Conservation (phyloP, 2,329 filamentous ascomycete species). For the Colletotrichum euphorbiae region DNA sequence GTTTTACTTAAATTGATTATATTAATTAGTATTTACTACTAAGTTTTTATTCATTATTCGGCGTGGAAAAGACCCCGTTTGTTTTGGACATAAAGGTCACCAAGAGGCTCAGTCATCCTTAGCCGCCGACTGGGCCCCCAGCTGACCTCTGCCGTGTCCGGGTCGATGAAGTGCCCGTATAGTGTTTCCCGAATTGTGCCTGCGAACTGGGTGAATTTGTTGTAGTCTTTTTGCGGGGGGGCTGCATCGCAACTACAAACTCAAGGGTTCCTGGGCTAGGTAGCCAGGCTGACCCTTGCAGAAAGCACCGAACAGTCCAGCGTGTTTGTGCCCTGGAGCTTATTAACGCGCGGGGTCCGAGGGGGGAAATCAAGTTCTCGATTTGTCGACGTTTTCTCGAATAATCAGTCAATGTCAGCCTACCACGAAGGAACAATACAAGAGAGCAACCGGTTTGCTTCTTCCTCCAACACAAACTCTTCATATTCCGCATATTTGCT, state of each 20-base stretch:
- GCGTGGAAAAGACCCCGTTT: too few species aligned
- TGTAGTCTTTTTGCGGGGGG: too few species aligned
- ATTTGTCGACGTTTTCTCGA: background rate
- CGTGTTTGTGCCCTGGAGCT: conserved; percentile 8
- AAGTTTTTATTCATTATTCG: too few species aligned
- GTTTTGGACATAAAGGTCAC: too few species aligned
- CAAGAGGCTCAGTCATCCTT: too few species aligned
- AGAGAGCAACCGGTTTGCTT: background rate
- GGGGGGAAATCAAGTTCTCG: background rate
- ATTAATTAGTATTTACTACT: too few species aligned
- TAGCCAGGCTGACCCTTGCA: conserved; percentile 22
- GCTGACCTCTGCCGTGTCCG: conserved; percentile 4
- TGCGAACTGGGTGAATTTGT: too few species aligned
- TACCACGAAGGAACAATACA: background rate
- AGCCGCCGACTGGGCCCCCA: background rate
- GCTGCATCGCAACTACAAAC: too few species aligned
- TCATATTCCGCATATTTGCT: background rate
- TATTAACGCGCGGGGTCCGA: conserved; percentile 8
- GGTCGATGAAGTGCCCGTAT: too few species aligned
- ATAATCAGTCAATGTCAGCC: conserved; percentile 8
- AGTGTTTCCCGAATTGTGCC: too few species aligned
- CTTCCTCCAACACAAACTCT: conserved; percentile 16
- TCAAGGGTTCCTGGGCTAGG: background rate
- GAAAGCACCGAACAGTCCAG: background rate
- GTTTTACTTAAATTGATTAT: too few species aligned